These are phyloP conservation scores for Colletotrichum lentis DNA, from an alignment of 2,329 filamentous ascomycete species.

Conservation along the genomic window DNA sequence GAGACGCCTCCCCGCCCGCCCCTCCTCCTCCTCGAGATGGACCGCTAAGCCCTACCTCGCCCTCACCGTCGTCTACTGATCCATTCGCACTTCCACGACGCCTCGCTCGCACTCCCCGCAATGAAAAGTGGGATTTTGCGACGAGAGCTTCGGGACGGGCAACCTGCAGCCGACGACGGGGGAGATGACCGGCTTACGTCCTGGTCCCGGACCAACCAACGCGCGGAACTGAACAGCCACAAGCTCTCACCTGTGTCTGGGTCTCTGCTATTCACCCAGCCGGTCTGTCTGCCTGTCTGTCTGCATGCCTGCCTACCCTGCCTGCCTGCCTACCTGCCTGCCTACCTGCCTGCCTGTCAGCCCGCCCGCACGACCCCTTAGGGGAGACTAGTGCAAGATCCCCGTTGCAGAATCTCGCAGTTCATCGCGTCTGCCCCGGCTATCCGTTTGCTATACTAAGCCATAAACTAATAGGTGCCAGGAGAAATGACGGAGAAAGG, in stretches of 20 bases:
- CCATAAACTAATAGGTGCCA: conserved; percentile 21
- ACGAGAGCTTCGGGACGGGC: background rate
- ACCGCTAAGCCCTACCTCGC: conserved; percentile 35
- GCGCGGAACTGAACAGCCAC: conserved; percentile 13
- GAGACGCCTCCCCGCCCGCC: background rate
- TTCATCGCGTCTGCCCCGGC: conserved; percentile 9
- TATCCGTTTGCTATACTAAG: background rate
- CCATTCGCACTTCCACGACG: conserved; percentile 6
- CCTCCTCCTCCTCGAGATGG: background rate
- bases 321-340: no score
- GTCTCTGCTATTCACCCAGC: no score
- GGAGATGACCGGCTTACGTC: conserved; percentile 7
- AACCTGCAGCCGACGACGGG: background rate
- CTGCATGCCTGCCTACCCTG: no score
- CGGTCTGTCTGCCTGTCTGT: no score
- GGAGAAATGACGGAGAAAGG: conserved; percentile 23
- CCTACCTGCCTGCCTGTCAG: background rate
- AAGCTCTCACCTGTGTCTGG: conserved; percentile 2
- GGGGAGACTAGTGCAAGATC: conserved; percentile 30
- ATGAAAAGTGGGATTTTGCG: background rate
- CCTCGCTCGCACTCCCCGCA: background rate
- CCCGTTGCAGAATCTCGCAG: conserved; percentile 35
- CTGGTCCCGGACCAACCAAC: background rate
- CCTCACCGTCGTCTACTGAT: conserved; percentile 5
- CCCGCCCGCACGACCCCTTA: conserved; percentile 1